A percentile compares a stretch with the other conserved stretches of the same genome.
Evolutionary conservation across 73 alveolate genomes (phyloP).

Genomic region (Symbiodinium pilosum): DNA sequence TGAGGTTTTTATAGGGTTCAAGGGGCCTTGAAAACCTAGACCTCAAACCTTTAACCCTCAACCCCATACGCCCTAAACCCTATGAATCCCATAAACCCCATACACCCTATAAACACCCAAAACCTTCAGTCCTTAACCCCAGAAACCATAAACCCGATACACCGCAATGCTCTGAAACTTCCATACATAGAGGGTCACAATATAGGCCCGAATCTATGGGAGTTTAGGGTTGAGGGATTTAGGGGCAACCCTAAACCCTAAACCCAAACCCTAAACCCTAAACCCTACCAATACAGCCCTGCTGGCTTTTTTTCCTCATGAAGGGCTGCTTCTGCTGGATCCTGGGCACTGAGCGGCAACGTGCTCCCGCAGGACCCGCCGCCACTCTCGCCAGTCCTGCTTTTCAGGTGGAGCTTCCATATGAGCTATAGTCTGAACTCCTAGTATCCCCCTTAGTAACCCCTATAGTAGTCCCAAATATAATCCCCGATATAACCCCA

Average conservation of each 20-base stretch:
- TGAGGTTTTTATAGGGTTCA: too few relatives aligned
- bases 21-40: too few relatives aligned
- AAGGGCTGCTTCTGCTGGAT: too few relatives aligned
- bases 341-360: constrained; percentile 29
- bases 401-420: too few relatives aligned
- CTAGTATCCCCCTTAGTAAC: too few relatives aligned
- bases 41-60: neutral
- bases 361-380: constrained; percentile 42
- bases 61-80: neutral
- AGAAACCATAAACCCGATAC: neutral
- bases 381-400: constrained; percentile 94
- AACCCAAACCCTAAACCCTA: neutral
- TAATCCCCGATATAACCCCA: too few relatives aligned
- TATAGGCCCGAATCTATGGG: neutral
- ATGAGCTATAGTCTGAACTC: too few relatives aligned
- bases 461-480: too few relatives aligned
- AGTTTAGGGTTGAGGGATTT: neutral
- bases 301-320: neutral
- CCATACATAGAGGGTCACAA: neutral
- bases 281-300: neutral
- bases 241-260: neutral
- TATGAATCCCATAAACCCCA: neutral
- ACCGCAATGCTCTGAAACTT: neutral
- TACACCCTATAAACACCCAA: neutral
- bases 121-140: neutral